phyloP scores from a whole-genome alignment of 352 stramenopile genomes.

The Pythium pyrilobum region DNA sequence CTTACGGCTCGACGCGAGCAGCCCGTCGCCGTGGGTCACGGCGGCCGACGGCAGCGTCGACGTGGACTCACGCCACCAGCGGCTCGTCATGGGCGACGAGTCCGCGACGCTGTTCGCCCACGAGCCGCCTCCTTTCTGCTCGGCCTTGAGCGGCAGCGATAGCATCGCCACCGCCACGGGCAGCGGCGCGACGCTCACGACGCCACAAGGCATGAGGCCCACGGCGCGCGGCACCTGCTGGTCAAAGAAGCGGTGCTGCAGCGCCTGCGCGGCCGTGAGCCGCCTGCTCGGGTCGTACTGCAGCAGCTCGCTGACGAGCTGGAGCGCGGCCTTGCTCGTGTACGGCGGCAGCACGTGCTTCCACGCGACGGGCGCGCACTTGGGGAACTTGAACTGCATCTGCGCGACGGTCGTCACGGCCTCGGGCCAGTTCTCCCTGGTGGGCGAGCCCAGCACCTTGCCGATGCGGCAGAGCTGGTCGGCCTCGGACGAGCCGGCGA shows the following conservation, averaged over 20 bases:
- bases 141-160: conserved; percentile 21
- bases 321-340: conserved; percentile 56
- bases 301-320: conserved; percentile 88
- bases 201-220: conserved; percentile 10
- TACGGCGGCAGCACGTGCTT: conserved; percentile 61
- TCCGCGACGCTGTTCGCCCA: neutral
- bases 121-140: conserved; percentile 20
- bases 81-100: conserved; percentile 5
- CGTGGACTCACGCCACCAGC: conserved; percentile 16
- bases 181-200: neutral
- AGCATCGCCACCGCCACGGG: neutral
- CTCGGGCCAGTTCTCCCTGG: conserved; percentile 88
- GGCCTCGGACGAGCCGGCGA: conserved; percentile 87
- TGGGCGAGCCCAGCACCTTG: conserved; percentile 89
- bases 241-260: conserved; percentile 94
- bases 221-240: conserved; percentile 44
- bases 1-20: conserved; percentile 14
- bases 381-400: conserved; percentile 92
- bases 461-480: conserved; percentile 97
- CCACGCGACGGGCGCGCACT: conserved; percentile 73
- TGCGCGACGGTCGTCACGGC: conserved; percentile 81
- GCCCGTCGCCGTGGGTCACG: conserved; percentile 4
- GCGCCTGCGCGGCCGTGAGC: conserved; percentile 82
- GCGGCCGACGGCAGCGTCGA: conserved; percentile 2
- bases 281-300: conserved; percentile 88